phyloP scores from a whole-genome alignment of 345 rosid genomes.

The Orychophragmus violaceus region DNA sequence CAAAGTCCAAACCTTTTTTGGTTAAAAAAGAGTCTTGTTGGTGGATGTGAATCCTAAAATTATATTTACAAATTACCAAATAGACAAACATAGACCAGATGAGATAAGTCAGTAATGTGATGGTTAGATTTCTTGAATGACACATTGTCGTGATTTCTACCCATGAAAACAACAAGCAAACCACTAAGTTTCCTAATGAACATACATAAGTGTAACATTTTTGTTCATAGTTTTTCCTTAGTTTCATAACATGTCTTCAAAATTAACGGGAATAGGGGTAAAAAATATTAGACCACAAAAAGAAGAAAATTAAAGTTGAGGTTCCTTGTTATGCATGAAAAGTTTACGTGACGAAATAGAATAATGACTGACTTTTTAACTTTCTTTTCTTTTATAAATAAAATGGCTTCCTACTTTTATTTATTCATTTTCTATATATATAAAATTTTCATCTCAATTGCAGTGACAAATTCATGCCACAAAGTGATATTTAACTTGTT shows the following conservation, averaged over 20 bases:
- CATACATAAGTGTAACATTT: background rate
- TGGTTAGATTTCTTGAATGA: background rate
- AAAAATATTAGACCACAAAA: background rate
- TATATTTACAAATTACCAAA: background rate
- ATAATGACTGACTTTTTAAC: slow-evolving; percentile 28
- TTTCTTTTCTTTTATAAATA: background rate
- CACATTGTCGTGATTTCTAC: background rate
- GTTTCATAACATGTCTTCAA: background rate
- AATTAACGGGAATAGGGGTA: background rate
- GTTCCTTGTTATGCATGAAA: slow-evolving; percentile 32
- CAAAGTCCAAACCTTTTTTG: too few species aligned
- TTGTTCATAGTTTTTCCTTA: background rate
- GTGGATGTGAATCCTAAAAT: background rate
- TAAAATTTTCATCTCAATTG: background rate
- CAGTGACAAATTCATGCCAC: background rate
- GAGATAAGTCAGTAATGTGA: background rate
- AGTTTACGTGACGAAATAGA: slow-evolving; percentile 44
- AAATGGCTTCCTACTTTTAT: background rate
- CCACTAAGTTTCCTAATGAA: too few species aligned
- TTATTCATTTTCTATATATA: background rate
- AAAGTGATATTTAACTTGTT: background rate
- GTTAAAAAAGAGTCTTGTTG: background rate
- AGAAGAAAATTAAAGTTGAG: background rate
- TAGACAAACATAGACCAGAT: background rate
- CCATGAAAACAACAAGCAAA: slow-evolving; percentile 15